Conservation (phyloP, 768 basidiomycete species). For the Mycena pura region DNA sequence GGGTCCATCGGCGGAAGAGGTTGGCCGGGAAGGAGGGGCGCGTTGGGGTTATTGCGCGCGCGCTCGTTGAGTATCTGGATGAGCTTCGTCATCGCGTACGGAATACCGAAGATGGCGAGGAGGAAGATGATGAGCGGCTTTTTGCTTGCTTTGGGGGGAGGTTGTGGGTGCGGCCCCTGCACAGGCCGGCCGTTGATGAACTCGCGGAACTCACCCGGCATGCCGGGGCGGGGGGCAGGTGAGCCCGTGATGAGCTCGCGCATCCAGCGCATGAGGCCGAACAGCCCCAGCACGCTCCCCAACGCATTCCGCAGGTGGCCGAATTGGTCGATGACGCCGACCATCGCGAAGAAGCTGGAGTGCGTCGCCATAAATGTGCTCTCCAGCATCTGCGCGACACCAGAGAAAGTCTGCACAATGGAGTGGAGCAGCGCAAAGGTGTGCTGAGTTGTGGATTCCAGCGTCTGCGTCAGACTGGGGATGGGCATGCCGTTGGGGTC, state of each 20-base stretch:
- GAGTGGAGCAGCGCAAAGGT: constrained; percentile 94
- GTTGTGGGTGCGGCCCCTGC: constrained; percentile 44
- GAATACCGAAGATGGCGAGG: constrained; percentile 90
- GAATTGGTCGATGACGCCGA: constrained; percentile 95
- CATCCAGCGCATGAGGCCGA: constrained; percentile 89
- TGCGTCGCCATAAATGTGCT: constrained; percentile 97
- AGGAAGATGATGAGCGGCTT: constrained; percentile 95
- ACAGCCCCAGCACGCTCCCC: constrained; percentile 91
- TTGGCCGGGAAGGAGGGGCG: constrained; percentile 43
- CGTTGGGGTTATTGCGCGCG: constrained; percentile 53
- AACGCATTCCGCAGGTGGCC: constrained; percentile 89
- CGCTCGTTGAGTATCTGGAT: constrained; percentile 78
- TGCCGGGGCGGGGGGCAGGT: constrained; percentile 31
- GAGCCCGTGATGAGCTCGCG: constrained; percentile 62
- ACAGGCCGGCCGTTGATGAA: constrained; percentile 74
- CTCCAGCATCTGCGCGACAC: constrained; percentile 97
- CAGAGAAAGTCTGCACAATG: constrained; percentile 93
- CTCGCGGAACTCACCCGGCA: constrained; percentile 75
- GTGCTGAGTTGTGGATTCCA: constrained; percentile 88
- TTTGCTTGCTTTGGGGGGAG: constrained; percentile 71
- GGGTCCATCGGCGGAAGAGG: constrained; percentile 76
- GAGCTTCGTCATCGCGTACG: constrained; percentile 91
- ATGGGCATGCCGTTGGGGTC: constrained; percentile 60
- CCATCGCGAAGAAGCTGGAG: constrained; percentile 95
- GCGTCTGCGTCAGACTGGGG: constrained; percentile 81